Conservation (phyloP, 495 filamentous ascomycete species). For the Penicillium dipodomyicola region DNA sequence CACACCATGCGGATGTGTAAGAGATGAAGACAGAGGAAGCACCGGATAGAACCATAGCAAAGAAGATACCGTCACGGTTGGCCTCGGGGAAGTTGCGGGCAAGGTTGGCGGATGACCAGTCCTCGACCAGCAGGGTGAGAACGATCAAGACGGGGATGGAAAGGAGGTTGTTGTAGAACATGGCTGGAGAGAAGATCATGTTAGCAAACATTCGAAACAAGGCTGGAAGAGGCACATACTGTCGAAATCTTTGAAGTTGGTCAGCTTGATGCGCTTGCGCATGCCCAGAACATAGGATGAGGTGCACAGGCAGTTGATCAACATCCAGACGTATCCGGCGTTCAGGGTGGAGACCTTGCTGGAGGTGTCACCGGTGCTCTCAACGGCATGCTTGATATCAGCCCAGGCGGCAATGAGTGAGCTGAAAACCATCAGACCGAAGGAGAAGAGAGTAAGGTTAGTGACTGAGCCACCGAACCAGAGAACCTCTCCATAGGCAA, state of each 20-base stretch:
- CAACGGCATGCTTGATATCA: constrained; percentile 85
- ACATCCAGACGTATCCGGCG: constrained; percentile 96
- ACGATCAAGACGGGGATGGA: constrained; percentile 89
- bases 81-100: constrained; percentile 80
- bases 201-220: constrained; percentile 31
- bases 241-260: constrained; percentile 99
- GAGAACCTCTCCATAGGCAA: constrained; percentile 96
- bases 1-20: constrained; percentile 97
- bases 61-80: constrained; percentile 67
- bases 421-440: constrained; percentile 95
- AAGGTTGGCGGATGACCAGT: constrained; percentile 89
- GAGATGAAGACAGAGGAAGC: constrained; percentile 96
- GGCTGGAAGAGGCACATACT: constrained; percentile 58
- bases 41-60: constrained; percentile 93
- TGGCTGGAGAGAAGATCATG: constrained; percentile 55
- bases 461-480: constrained; percentile 98
- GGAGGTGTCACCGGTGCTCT: constrained; percentile 59
- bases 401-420: constrained; percentile 97
- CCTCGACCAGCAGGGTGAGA: constrained; percentile 78
- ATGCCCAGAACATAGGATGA: constrained; percentile 88
- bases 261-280: constrained; percentile 98
- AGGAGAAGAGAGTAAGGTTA: constrained; percentile 84
- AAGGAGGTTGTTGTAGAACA: constrained; percentile 99
- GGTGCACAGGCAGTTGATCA: constrained; percentile 94
- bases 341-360: constrained; percentile 84